phyloP scores from a whole-genome alignment of 495 filamentous ascomycete genomes.

The Talaromyces ruber region DNA sequence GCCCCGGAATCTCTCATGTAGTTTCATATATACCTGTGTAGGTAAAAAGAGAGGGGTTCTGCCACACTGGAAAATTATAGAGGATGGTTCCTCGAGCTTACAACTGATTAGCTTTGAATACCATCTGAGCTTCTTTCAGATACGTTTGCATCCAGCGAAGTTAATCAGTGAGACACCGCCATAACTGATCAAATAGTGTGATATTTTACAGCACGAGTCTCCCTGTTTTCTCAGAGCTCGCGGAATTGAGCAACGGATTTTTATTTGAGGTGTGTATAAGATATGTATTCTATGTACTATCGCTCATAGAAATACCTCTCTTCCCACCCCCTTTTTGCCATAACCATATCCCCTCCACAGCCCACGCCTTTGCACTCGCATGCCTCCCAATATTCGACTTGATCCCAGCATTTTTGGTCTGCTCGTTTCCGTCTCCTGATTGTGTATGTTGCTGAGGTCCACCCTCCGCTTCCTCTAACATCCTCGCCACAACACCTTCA shows the following conservation, averaged over 20 bases:
- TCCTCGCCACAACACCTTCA: slow-evolving; percentile 61
- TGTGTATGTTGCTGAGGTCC: slow-evolving; percentile 40
- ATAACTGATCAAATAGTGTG: too few relatives aligned
- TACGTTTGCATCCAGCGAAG: too few relatives aligned
- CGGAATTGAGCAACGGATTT: neutral
- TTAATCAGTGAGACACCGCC: too few relatives aligned
- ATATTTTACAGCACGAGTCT: too few relatives aligned
- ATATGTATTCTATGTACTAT: neutral
- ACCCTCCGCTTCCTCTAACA: slow-evolving; percentile 59
- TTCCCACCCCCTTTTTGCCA: slow-evolving; percentile 71
- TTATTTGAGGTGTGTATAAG: neutral
- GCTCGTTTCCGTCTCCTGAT: slow-evolving; percentile 14
- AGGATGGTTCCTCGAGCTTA: too few relatives aligned
- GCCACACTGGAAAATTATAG: too few relatives aligned
- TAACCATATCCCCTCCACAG: slow-evolving; percentile 85
- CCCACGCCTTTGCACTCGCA: slow-evolving; percentile 66
- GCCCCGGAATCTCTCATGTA: too few relatives aligned
- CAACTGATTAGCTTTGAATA: too few relatives aligned
- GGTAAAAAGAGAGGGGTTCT: too few relatives aligned
- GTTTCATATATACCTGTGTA: too few relatives aligned
- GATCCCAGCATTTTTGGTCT: slow-evolving; percentile 13
- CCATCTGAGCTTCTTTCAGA: too few relatives aligned
- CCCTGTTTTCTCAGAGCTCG: too few relatives aligned
- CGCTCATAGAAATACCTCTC: slow-evolving; percentile 31
- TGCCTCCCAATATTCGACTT: slow-evolving; percentile 35